Conservation (phyloP, 306 rosid species). For the Dryas alaskensis region DNA sequence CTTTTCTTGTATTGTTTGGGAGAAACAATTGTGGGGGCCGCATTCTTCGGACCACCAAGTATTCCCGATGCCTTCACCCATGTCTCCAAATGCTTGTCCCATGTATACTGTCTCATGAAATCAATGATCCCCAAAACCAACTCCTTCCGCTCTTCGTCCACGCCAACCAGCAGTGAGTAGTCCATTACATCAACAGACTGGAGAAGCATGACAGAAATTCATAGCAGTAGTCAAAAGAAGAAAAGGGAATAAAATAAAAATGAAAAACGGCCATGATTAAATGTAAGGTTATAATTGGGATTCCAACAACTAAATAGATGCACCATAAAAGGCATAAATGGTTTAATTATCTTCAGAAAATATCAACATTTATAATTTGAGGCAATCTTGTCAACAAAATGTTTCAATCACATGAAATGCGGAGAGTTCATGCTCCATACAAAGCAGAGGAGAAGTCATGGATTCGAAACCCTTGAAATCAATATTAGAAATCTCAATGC, state of each 20-base stretch:
- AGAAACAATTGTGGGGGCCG: slow-evolving; percentile 87
- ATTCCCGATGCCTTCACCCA: slow-evolving; percentile 96
- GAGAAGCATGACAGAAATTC: slow-evolving; percentile 7
- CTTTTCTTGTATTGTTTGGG: slow-evolving; percentile 94
- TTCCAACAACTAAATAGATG: neutral
- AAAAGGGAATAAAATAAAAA: too few relatives aligned
- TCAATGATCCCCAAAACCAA: slow-evolving; percentile 92
- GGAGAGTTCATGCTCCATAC: neutral
- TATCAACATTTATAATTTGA: neutral
- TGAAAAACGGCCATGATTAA: too few relatives aligned
- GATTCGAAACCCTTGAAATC: neutral
- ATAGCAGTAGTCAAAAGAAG: neutral
- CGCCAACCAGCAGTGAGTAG: slow-evolving; percentile 93
- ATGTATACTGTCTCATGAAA: slow-evolving; percentile 96
- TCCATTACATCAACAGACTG: slow-evolving; percentile 98
- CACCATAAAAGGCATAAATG: neutral
- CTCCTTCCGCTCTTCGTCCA: slow-evolving; percentile 85
- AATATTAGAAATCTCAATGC: neutral
- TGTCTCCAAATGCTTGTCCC: slow-evolving; percentile 99
- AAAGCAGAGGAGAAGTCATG: neutral
- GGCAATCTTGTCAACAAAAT: neutral
- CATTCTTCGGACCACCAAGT: slow-evolving; percentile 85
- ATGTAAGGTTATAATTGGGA: too few relatives aligned
- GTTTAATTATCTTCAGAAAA: neutral
- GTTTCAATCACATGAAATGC: neutral